Conservation (phyloP, 2,329 filamentous ascomycete genomes). For the Trichoderma lentiforme region DNA sequence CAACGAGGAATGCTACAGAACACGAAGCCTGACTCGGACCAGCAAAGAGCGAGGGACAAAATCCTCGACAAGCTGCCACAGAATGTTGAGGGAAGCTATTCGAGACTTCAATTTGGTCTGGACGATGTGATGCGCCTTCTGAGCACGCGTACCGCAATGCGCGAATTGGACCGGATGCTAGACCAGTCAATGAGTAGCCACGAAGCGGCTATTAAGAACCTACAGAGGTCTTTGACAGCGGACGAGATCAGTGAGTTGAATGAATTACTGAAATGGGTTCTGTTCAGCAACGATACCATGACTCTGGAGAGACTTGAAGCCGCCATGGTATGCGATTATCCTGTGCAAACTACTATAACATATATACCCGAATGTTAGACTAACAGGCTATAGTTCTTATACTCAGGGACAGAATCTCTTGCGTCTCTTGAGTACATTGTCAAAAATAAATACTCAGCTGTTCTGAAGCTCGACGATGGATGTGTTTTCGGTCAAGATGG, state of each 20-base stretch:
- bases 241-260: not conserved
- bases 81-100: not conserved
- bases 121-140: not conserved
- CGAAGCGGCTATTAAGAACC: not conserved
- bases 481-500: not conserved
- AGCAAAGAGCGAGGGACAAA: not conserved
- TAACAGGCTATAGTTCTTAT: not conserved
- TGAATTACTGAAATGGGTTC: not conserved
- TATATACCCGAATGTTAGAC: not conserved
- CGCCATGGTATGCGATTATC: not conserved
- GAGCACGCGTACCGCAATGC: not conserved
- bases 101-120: not conserved
- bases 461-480: not conserved
- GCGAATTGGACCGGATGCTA: not conserved
- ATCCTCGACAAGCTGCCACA: not conserved
- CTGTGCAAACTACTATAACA: not conserved
- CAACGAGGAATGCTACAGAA: not conserved
- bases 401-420: not conserved
- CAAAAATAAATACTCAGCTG: not conserved
- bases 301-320: not conserved
- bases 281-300: not conserved
- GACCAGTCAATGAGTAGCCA: conserved; percentile 4
- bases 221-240: not conserved
- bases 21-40: not conserved
- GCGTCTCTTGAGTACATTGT: not conserved